phyloP scores from a whole-genome alignment of 2,329 filamentous ascomycete genomes.

The Orbilia quercus region DNA sequence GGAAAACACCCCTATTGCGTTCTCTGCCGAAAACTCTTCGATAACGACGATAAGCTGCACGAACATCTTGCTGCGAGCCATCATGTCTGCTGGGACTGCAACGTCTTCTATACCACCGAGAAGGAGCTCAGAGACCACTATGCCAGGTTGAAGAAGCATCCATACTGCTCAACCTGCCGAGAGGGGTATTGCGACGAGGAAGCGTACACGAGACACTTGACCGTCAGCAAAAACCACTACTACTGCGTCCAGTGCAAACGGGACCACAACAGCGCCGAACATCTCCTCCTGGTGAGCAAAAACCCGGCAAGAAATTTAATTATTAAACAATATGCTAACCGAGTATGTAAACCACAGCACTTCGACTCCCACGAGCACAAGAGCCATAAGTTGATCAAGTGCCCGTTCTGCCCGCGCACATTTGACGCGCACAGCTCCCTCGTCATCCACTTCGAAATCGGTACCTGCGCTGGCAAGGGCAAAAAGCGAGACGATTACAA shows the following conservation, averaged over 20 bases:
- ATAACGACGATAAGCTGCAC: slow-evolving; percentile 39
- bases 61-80: slow-evolving; percentile 43
- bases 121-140: slow-evolving; percentile 54
- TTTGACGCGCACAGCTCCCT: slow-evolving; percentile 53
- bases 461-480: slow-evolving; percentile 49
- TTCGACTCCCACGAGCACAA: slow-evolving; percentile 51
- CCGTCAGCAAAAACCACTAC: slow-evolving; percentile 50
- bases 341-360: slow-evolving; percentile 12
- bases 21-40: slow-evolving; percentile 45
- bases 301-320: background rate
- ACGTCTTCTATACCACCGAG: slow-evolving; percentile 52
- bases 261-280: slow-evolving; percentile 51
- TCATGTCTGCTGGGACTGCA: slow-evolving; percentile 53
- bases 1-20: slow-evolving; percentile 50
- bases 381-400: slow-evolving; percentile 51
- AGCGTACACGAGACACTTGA: slow-evolving; percentile 39
- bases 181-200: slow-evolving; percentile 47
- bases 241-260: slow-evolving; percentile 54
- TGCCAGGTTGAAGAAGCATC: slow-evolving; percentile 45
- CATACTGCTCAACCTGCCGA: slow-evolving; percentile 40
- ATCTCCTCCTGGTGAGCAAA: slow-evolving; percentile 34
- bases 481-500: slow-evolving; percentile 47
- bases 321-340: background rate
- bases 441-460: slow-evolving; percentile 52
- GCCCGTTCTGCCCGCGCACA: slow-evolving; percentile 52